Evolutionary conservation across 2,329 filamentous ascomycete species (phyloP).

Genomic region (Tolypocladium cylindrosporum): DNA sequence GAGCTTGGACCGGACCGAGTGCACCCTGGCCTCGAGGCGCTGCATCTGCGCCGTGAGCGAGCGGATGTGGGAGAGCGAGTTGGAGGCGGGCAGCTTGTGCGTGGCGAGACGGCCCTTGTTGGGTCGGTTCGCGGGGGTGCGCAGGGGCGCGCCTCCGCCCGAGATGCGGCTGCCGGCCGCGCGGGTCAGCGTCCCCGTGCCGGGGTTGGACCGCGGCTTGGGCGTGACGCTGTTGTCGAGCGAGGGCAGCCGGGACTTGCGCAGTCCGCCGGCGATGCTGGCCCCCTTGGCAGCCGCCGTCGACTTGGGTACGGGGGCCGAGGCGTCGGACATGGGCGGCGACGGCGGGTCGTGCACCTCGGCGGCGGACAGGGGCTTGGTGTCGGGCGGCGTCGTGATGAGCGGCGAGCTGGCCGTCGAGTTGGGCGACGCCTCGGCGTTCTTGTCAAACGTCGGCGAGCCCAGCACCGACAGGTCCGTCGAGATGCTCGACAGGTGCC

Average conservation of each 20-base stretch:
- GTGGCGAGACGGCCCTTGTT: constrained; percentile 47
- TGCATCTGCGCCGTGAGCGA: constrained; percentile 95
- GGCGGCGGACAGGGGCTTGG: constrained; percentile 52
- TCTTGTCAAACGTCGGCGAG: constrained; percentile 63
- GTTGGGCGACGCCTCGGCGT: constrained; percentile 62
- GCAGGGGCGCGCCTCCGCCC: constrained; percentile 32
- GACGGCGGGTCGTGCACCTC: constrained; percentile 78
- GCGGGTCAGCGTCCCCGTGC: constrained; percentile 10
- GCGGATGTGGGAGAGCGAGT: constrained; percentile 84
- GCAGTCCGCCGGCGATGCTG: constrained; percentile 14
- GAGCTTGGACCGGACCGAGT: constrained; percentile 82
- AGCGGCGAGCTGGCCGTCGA: constrained; percentile 90
- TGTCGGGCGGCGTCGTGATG: constrained; percentile 71
- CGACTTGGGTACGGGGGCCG: constrained; percentile 46
- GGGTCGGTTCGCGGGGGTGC: constrained; percentile 34
- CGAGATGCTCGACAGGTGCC: constrained; percentile 48
- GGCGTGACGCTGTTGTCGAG: constrained; percentile 44
- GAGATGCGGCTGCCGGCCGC: constrained; percentile 28
- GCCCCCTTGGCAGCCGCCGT: constrained; percentile 30
- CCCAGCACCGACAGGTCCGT: constrained; percentile 54
- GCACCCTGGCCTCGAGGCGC: constrained; percentile 85
- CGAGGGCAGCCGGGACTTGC: constrained; percentile 45
- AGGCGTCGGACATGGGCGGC: constrained; percentile 84
- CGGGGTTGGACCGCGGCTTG: constrained; percentile 44
- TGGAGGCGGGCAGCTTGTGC: constrained; percentile 45